A percentile compares a stretch with the other conserved stretches of the same genome.
Evolutionary conservation across 1,284 basidiomycete species (phyloP).

Genomic region (Hemileia vastatrix): DNA sequence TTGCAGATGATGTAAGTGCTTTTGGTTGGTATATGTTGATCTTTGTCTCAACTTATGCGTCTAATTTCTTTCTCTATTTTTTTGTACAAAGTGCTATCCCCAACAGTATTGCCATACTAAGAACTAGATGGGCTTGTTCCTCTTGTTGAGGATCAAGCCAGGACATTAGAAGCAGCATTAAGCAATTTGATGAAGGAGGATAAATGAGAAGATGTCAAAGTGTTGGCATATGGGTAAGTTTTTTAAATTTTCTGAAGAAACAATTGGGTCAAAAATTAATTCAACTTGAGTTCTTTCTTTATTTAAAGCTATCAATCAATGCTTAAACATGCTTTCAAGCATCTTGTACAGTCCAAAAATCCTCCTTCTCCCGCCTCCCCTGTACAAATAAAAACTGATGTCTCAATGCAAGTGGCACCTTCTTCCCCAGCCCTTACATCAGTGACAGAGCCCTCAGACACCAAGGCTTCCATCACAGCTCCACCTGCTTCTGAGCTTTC

Average conservation of each 20-base stretch:
- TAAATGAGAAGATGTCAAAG: slow-evolving; percentile 56
- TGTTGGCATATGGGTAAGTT: slow-evolving; percentile 61
- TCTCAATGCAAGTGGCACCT: no score
- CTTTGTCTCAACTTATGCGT: no score
- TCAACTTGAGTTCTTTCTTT: slow-evolving; percentile 11
- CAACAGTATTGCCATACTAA: slow-evolving; percentile 79
- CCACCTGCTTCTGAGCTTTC: no score
- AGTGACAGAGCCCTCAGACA: no score
- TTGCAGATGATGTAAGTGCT: no score
- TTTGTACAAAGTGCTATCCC: no score
- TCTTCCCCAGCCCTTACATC: no score
- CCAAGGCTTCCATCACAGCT: no score
- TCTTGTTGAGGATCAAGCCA: slow-evolving; percentile 51
- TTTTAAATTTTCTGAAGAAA: background rate
- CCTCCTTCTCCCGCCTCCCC: no score
- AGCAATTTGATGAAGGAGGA: slow-evolving; percentile 62
- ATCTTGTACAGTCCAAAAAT: slow-evolving; percentile 19
- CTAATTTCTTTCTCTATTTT: no score
- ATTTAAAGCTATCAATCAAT: slow-evolving; percentile 25
- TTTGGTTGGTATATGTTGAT: no score
- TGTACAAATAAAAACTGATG: no score
- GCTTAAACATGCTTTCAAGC: slow-evolving; percentile 26
- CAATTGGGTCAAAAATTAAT: background rate
- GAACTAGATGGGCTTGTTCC: slow-evolving; percentile 82
- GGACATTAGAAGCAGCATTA: slow-evolving; percentile 56